Base-by-base conservation (phyloP, 257 asterid genomes). In the Fraxinus anomala region DNA sequence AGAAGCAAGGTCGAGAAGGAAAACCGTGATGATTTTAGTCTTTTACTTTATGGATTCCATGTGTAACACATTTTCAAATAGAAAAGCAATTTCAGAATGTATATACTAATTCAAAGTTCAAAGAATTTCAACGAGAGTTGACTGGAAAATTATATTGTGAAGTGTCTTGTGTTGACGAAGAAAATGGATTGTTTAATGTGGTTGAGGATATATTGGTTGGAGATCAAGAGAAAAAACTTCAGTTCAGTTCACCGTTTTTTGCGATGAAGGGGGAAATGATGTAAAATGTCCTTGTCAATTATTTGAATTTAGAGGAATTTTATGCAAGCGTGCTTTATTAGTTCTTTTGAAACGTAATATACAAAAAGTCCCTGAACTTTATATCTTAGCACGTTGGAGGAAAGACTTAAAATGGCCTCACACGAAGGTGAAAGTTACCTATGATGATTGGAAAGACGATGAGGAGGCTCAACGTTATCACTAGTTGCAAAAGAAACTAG, bases 1-100 rank as follows among this genome's bases (percentile, higher is more conserved):
- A 73, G 71, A 49, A 80, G 80, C 10, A 68, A 73, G 26, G 21
- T 39, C 11, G 77, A 80, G 59, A 80, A 75, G 34, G 80, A 80
- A 80, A 47, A 11, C 0, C 0, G 4, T 47, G 56, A 47, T 14
- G 6, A 47, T 47, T 47, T 14, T 47, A 14, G 4, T 47, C 56
- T 47, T 47, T 47, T 14, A 49, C 5, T 16, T 3, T 8, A 49
- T 12, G 59, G 59, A 12, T 13, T 12, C 59, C 19, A 3, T 49
- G 59, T 44, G 12, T 16, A 49, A 49, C 19, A 49, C 59, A 16
- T 49, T 49, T 49, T 49, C 12, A 49, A 49, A 49, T 49, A 49
- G 59, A 49, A 49, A 49, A 49, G 4, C 21, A 49, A 49, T 49
- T 49, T 49, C 0, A 49, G 3, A 49, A 21, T 49, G 59, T 13